A percentile compares a stretch with the other conserved stretches of the same genome.
These are phyloP conservation scores for Vanrija sp. DNA, from an alignment of 1,284 basidiomycete species.

Conservation along the genomic window DNA sequence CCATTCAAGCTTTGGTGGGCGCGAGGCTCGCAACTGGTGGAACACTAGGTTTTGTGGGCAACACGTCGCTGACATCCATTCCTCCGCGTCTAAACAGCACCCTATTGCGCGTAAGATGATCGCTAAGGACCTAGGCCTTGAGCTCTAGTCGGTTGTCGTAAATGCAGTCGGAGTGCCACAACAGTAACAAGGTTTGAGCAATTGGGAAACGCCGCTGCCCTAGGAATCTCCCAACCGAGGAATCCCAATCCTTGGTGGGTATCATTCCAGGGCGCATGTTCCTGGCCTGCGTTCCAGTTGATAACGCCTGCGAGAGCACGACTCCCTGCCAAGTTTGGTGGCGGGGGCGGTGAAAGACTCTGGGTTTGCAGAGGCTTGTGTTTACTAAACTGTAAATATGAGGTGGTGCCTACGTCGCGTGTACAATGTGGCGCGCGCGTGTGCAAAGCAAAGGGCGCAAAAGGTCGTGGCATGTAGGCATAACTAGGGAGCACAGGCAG, in stretches of 20 bases:
- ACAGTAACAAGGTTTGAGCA: background rate
- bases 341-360: background rate
- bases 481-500: background rate
- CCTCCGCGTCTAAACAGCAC: slow-evolving; percentile 22
- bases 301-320: too few species aligned
- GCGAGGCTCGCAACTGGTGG: background rate
- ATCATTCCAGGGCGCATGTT: too few species aligned
- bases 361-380: background rate
- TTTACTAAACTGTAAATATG: background rate
- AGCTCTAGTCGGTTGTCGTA: slow-evolving; percentile 2
- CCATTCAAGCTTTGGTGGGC: too few species aligned
- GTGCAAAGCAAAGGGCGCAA: too few species aligned
- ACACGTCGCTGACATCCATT: background rate
- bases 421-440: too few species aligned
- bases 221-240: too few species aligned
- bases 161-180: background rate
- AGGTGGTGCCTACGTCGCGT: background rate
- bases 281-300: too few species aligned
- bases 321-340: background rate
- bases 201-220: too few species aligned
- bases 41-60: background rate
- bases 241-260: too few species aligned
- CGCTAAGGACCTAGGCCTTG: slow-evolving; percentile 42
- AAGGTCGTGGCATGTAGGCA: background rate
- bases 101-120: slow-evolving; percentile 51